Conservation (phyloP, 352 stramenopile species). For the Sclerospora graminicola region DNA sequence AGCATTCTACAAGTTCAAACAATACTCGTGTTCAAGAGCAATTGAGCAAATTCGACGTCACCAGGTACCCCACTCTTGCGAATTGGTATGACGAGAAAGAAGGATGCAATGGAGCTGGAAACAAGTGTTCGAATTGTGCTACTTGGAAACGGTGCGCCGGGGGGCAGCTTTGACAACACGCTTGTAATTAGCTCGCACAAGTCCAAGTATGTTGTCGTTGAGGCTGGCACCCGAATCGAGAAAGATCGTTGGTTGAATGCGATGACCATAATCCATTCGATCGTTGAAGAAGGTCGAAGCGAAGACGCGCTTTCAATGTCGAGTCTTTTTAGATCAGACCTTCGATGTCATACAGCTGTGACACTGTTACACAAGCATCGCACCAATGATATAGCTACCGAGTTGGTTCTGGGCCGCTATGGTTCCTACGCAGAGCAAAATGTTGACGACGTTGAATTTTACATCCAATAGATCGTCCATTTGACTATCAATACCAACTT, state of each 20-base stretch:
- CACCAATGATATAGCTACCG: conserved; percentile 48
- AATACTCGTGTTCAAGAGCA: conserved; percentile 52
- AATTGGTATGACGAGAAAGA: conserved; percentile 51
- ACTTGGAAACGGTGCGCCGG: conserved; percentile 21
- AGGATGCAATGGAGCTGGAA: conserved; percentile 52
- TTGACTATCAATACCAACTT: conserved; percentile 56
- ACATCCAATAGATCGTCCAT: conserved; percentile 74
- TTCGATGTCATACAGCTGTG: conserved; percentile 65
- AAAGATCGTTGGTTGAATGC: conserved; percentile 73
- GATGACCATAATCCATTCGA: conserved; percentile 56
- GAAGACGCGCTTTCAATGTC: conserved; percentile 49
- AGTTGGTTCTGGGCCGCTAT: conserved; percentile 56
- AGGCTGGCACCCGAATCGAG: conserved; percentile 61
- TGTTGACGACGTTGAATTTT: conserved; percentile 76
- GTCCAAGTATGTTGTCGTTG: conserved; percentile 54
- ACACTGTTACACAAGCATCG: conserved; percentile 52
- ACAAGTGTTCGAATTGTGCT: conserved; percentile 36
- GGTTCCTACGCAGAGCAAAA: conserved; percentile 50
- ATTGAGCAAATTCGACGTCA: conserved; percentile 30
- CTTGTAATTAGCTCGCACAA: conserved; percentile 62
- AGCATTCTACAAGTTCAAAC: conserved; percentile 49
- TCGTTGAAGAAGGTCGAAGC: conserved; percentile 9
- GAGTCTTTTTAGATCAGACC: conserved; percentile 36
- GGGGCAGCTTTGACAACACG: conserved; percentile 38
- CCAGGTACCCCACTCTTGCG: conserved; percentile 32